Percentiles rank a stretch among this genome's conserved stretches.
Evolutionary conservation across 805 yeast genomes (phyloP).

Genomic region (Zygosaccharomyces lentus): DNA sequence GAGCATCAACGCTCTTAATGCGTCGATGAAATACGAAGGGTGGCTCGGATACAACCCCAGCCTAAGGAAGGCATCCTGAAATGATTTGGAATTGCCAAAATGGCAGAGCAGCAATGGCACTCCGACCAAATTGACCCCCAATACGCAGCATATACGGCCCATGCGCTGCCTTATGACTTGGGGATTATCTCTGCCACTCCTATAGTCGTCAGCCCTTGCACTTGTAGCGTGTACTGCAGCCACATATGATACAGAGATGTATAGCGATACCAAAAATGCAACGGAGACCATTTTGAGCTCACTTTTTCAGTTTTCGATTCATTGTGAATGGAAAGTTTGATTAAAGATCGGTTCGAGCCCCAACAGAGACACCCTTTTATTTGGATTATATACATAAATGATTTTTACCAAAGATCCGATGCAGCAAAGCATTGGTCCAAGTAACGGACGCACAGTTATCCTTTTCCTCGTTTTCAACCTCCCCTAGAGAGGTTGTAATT

Average conservation of each 20-base stretch:
- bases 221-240: slow-evolving; percentile 23
- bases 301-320: neutral
- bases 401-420: slow-evolving; percentile 47
- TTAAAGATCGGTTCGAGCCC: slow-evolving; percentile 1
- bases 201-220: slow-evolving; percentile 18
- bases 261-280: slow-evolving; percentile 16
- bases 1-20: slow-evolving; percentile 13
- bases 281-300: neutral
- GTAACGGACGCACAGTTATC: slow-evolving; percentile 45
- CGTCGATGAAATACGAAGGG: slow-evolving; percentile 12
- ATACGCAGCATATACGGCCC: slow-evolving; percentile 18
- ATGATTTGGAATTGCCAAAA: slow-evolving; percentile 4
- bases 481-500: slow-evolving; percentile 1
- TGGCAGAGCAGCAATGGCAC: slow-evolving; percentile 18
- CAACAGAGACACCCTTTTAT: neutral
- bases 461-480: neutral
- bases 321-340: neutral
- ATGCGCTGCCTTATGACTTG: slow-evolving; percentile 25
- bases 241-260: slow-evolving; percentile 30
- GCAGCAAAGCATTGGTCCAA: slow-evolving; percentile 49
- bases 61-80: slow-evolving; percentile 14
- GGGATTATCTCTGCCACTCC: slow-evolving; percentile 32
- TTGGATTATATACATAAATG: slow-evolving; percentile 25
- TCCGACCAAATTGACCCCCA: slow-evolving; percentile 17
- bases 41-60: slow-evolving; percentile 28